phyloP scores from a whole-genome alignment of 345 rosid genomes.

The Noccaea bulbosa region DNA sequence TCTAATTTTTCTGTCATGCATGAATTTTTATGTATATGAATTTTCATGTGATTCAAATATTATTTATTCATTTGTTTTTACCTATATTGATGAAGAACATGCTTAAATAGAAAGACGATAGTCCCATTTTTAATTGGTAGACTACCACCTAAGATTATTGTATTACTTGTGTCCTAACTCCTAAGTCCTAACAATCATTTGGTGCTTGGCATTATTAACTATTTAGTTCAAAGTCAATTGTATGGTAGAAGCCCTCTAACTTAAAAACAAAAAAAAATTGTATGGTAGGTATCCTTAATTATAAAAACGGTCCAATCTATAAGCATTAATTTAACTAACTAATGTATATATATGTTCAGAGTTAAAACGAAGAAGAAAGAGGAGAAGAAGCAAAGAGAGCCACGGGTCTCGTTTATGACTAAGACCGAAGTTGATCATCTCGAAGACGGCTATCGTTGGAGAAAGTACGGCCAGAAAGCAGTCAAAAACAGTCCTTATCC shows the following conservation, averaged over 20 bases:
- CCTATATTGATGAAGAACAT: slow-evolving; percentile 10
- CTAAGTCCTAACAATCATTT: slow-evolving; percentile 17
- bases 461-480: slow-evolving; percentile 88
- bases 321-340: slow-evolving; percentile 11
- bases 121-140: slow-evolving; percentile 11
- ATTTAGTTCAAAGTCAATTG: slow-evolving; percentile 31
- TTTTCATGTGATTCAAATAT: not conserved
- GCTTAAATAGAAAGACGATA: slow-evolving; percentile 9
- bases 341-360: slow-evolving; percentile 38
- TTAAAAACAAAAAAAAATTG: not conserved
- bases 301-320: slow-evolving; percentile 22
- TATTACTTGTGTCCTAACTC: slow-evolving; percentile 13
- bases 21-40: not conserved
- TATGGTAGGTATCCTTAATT: slow-evolving; percentile 23
- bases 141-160: slow-evolving; percentile 4
- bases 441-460: slow-evolving; percentile 88
- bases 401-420: slow-evolving; percentile 80
- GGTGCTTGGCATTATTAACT: slow-evolving; percentile 8
- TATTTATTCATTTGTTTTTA: not conserved
- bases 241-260: slow-evolving; percentile 9
- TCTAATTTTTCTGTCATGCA: not conserved
- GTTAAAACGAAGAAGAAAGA: slow-evolving; percentile 58
- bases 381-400: slow-evolving; percentile 64
- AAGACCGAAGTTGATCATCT: slow-evolving; percentile 81
- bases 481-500: slow-evolving; percentile 83